phyloP scores from a whole-genome alignment of 176 grass and related monocot species.

The Tillandsia fasciculata region DNA sequence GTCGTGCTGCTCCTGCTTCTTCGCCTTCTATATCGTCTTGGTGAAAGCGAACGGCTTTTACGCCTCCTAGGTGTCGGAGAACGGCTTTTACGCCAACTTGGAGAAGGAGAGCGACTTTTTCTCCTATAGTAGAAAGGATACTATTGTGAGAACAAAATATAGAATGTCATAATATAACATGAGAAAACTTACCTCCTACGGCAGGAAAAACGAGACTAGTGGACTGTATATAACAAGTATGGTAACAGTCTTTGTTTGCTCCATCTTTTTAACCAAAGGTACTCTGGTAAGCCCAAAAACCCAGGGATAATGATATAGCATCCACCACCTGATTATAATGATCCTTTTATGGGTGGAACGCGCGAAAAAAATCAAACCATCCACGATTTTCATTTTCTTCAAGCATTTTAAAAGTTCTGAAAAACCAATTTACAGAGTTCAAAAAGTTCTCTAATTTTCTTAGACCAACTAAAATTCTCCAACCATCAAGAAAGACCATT shows the following conservation, averaged over 20 bases:
- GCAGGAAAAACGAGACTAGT: not conserved
- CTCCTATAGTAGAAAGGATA: slow-evolving; percentile 41
- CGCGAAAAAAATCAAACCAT: not conserved
- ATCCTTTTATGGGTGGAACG: slow-evolving; percentile 8
- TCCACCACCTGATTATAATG: slow-evolving; percentile 16
- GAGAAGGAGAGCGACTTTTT: slow-evolving; percentile 73
- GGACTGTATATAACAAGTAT: slow-evolving; percentile 13
- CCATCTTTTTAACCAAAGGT: slow-evolving; percentile 45
- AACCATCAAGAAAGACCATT: not conserved
- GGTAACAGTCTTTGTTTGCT: slow-evolving; percentile 51
- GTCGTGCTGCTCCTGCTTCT: slow-evolving; percentile 50
- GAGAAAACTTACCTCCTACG: not conserved
- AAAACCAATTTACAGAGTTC: not conserved
- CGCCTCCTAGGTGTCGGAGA: slow-evolving; percentile 43
- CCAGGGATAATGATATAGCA: slow-evolving; percentile 16
- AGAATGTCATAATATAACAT: not conserved
- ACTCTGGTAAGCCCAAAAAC: slow-evolving; percentile 40
- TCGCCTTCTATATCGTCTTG: slow-evolving; percentile 51
- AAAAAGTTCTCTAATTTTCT: not conserved
- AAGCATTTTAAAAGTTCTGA: too few species aligned
- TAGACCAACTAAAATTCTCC: not conserved
- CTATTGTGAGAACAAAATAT: slow-evolving; percentile 16
- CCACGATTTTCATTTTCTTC: not conserved
- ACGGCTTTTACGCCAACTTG: slow-evolving; percentile 43
- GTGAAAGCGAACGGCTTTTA: slow-evolving; percentile 46